Evolutionary conservation across 2,329 filamentous ascomycete species (phyloP), one percentile per base, ranked within the genome.

Genomic region (Pleoardoris graminearum): DNA sequence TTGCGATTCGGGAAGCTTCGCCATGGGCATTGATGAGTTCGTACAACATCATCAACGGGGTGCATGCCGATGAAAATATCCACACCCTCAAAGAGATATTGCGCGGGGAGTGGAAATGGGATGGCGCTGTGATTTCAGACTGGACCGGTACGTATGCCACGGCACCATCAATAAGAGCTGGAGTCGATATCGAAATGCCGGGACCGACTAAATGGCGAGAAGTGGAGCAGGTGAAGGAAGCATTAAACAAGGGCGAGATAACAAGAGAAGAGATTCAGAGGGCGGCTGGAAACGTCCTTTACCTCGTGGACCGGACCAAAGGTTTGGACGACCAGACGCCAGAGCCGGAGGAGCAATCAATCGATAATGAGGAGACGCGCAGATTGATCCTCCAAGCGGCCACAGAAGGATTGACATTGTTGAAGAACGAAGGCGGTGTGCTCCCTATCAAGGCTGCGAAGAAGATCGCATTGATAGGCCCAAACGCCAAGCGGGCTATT

Each of bases 11-110:
- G 38, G 85, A 89, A 58, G 83, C 85, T 12, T 85, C 68, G 50
- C 85, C 86, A 2, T 87, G 85, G 85, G 85, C 85, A 4, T 70
- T 88, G 38, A 89, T 89, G 86, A 82, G 82, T 4, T 84, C 84
- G 1, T 89, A 88, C 63, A 88, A 88, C 60, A 75, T 86, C 25
- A 72, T 88, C 59, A 88, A 88, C 65, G 85, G 85, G 4, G 70
- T 81, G 21, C 74, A 76, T 46, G 71, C 73, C 14, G 73, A 76
- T 55, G 67, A 71, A 50, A 67, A 71, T 53, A 63, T 65, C 19
- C 69, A 72, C 46, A 67, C 66, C 2, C 59, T 87, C 46, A 75
- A 76, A 44, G 72, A 72, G 2, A 68, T 76, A 12, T 59, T 75
- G 17, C 63, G 73, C 38, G 71, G 67, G n/a, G 73, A 76, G 51